A percentile compares a stretch with the other conserved stretches of the same genome.
Evolutionary conservation across 192 early-diverging fungal genomes (phyloP).

Genomic region (Allomyces macrogynus): DNA sequence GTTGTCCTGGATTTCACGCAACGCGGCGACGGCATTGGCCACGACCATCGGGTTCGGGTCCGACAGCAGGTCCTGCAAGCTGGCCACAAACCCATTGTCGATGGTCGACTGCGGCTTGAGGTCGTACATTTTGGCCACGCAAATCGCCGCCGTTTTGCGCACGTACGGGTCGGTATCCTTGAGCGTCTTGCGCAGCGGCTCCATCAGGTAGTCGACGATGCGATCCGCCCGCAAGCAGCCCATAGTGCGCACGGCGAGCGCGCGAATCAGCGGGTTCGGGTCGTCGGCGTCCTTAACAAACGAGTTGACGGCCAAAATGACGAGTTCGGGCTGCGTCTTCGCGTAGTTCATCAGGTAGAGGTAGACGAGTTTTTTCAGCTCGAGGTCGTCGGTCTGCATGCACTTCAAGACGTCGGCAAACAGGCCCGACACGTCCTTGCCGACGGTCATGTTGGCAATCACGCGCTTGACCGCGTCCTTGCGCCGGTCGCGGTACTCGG

Average conservation of each 20-base stretch:
- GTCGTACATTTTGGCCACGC: constrained; percentile 90
- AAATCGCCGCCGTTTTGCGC: constrained; percentile 86
- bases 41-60: constrained; percentile 95
- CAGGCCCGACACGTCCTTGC: constrained; percentile 86
- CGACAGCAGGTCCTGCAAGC: constrained; percentile 68
- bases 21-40: constrained; percentile 81
- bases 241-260: constrained; percentile 94
- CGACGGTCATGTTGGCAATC: constrained; percentile 99
- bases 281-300: constrained; percentile 98
- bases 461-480: constrained; percentile 98
- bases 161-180: constrained; percentile 91
- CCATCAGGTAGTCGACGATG: constrained; percentile 79
- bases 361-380: constrained; percentile 95
- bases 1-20: constrained; percentile 74
- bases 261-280: constrained; percentile 79
- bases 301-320: constrained; percentile 88
- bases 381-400: constrained; percentile 97
- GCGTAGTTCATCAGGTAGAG: constrained; percentile 97
- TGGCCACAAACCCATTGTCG: constrained; percentile 81
- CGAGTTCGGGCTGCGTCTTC: constrained; percentile 88
- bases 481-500: constrained; percentile 83
- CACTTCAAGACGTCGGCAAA: constrained; percentile 97
- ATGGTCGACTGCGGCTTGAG: constrained; percentile 64
- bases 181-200: constrained; percentile 77
- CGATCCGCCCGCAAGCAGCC: constrained; percentile 88